Evolutionary conservation across 805 yeast species (phyloP).

Genomic region (Pichia heedii): DNA sequence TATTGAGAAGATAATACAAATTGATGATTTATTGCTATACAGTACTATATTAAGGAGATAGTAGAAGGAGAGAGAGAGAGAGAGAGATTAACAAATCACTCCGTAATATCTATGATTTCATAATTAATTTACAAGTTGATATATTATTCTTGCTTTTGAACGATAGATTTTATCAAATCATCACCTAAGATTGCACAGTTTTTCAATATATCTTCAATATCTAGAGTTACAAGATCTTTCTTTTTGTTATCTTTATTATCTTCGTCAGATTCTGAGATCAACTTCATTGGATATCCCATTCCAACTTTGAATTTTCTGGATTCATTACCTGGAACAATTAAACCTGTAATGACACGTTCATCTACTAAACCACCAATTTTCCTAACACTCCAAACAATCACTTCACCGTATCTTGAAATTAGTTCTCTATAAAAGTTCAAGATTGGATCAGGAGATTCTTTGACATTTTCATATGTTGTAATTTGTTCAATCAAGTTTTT

Average conservation of each 20-base stretch:
- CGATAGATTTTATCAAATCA: conserved; percentile 36
- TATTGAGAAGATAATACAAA: too few species aligned
- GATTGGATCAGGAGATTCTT: conserved; percentile 44
- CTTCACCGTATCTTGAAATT: conserved; percentile 52
- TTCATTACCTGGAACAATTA: conserved; percentile 62
- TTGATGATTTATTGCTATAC: too few species aligned
- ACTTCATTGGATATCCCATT: conserved; percentile 63
- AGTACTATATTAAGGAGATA: too few species aligned
- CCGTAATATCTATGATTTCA: too few species aligned
- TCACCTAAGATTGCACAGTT: conserved; percentile 40
- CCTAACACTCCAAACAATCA: conserved; percentile 60
- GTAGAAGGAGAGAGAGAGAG: too few species aligned
- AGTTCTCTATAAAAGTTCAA: conserved; percentile 53
- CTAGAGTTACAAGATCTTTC: conserved; percentile 45
- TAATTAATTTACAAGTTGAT: too few species aligned
- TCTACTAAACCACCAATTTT: conserved; percentile 36
- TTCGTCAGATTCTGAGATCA: conserved; percentile 30
- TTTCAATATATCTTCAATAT: conserved; percentile 11
- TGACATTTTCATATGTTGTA: conserved; percentile 30
- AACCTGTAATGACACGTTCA: conserved; percentile 63
- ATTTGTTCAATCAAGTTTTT: conserved; percentile 44
- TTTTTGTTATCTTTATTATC: background rate
- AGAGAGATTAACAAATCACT: too few species aligned
- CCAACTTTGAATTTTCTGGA: conserved; percentile 72
- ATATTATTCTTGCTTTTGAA: background rate